Evolutionary conservation across 192 early-diverging fungal genomes (phyloP).

Genomic region (Coemansia sp.): DNA sequence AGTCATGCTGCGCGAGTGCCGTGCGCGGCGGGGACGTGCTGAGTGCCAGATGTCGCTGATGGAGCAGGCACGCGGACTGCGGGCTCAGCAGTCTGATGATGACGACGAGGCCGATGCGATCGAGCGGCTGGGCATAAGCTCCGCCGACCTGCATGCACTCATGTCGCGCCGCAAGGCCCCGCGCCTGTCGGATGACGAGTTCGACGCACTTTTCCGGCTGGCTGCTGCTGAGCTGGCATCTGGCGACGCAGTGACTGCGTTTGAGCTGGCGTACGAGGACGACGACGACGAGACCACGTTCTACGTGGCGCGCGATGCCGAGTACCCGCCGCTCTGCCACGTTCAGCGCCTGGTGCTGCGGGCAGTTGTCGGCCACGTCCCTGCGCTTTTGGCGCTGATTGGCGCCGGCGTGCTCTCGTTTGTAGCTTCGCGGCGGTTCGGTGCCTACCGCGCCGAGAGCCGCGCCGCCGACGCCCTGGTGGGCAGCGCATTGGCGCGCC

Average conservation of each 20-base stretch:
- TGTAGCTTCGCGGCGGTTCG: conserved; percentile 32
- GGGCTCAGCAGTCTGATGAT: background rate
- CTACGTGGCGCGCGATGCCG: conserved; percentile 34
- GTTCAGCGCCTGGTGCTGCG: conserved; percentile 22
- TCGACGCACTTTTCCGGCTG: conserved; percentile 30
- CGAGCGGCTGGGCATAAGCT: conserved; percentile 43
- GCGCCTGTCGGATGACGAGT: conserved; percentile 30
- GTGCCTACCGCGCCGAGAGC: conserved; percentile 35
- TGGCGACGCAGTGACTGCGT: conserved; percentile 9
- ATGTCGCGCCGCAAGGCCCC: conserved; percentile 23
- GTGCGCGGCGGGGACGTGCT: conserved; percentile 27
- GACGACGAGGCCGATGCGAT: conserved; percentile 50
- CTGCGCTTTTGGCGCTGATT: conserved; percentile 13
- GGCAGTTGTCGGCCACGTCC: conserved; percentile 31
- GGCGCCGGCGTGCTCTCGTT: conserved; percentile 17
- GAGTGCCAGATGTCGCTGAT: conserved; percentile 37
- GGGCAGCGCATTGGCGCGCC: conserved; percentile 41
- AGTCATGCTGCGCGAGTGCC: conserved; percentile 39
- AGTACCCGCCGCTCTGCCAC: conserved; percentile 29
- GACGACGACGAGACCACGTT: conserved; percentile 26
- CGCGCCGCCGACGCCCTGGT: conserved; percentile 51
- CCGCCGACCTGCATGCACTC: conserved; percentile 23
- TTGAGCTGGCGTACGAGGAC: conserved; percentile 31
- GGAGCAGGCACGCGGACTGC: conserved; percentile 31
- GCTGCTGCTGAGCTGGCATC: conserved; percentile 24